Conservation (phyloP, 164 flowering plant genomes). For the Houttuynia cordata region DNA sequence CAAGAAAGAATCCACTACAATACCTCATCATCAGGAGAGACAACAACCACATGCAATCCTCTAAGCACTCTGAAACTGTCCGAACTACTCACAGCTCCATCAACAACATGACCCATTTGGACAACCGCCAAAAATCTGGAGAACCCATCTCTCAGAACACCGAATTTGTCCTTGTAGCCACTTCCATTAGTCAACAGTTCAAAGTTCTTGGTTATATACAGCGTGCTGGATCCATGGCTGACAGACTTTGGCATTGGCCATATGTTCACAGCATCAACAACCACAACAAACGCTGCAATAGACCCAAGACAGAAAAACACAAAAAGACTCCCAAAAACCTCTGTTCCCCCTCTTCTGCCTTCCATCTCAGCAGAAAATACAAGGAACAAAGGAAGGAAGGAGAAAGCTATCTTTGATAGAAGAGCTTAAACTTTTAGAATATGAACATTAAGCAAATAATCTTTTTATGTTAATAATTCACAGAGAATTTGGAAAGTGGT, state of each 20-base stretch:
- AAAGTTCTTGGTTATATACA: slow-evolving; percentile 38
- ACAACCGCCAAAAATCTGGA: slow-evolving; percentile 34
- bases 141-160: slow-evolving; percentile 62
- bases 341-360: background rate
- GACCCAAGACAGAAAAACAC: too few relatives aligned
- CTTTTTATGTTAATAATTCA: too few relatives aligned
- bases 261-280: slow-evolving; percentile 24
- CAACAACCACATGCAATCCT: slow-evolving; percentile 43
- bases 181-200: slow-evolving; percentile 32
- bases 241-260: slow-evolving; percentile 76
- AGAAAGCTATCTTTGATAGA: background rate
- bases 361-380: background rate
- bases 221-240: slow-evolving; percentile 26
- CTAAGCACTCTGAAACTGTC: slow-evolving; percentile 18
- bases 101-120: slow-evolving; percentile 33
- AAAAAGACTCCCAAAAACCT: background rate
- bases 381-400: too few relatives aligned
- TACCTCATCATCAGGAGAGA: slow-evolving; percentile 58
- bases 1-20: too few relatives aligned
- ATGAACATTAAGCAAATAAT: too few relatives aligned
- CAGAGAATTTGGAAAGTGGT: too few relatives aligned
- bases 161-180: slow-evolving; percentile 38
- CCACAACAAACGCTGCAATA: slow-evolving; percentile 1
- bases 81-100: slow-evolving; percentile 16
- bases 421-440: too few relatives aligned